Evolutionary conservation across 352 stramenopile genomes (phyloP).

Genomic region (Blastocystis sp.): DNA sequence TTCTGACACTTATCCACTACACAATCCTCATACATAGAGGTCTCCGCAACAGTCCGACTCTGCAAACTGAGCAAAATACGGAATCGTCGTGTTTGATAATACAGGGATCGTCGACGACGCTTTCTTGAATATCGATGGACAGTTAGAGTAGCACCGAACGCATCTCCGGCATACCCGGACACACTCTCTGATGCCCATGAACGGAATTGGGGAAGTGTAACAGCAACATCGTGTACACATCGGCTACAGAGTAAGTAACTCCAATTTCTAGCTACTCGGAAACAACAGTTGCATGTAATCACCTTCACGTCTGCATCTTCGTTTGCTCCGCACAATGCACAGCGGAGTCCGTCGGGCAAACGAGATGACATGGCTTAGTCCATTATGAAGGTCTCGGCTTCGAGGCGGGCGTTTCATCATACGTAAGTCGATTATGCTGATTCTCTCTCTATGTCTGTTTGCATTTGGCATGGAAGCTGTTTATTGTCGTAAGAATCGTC

Average conservation of each 20-base stretch:
- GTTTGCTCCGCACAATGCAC: neutral
- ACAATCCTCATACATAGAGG: neutral
- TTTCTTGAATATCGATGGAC: neutral
- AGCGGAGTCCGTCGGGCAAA: neutral
- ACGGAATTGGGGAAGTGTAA: constrained; percentile 36
- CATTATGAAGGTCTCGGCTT: no score
- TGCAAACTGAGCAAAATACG: constrained; percentile 17
- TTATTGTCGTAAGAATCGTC: no score
- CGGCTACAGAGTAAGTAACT: neutral
- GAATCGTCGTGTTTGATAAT: neutral
- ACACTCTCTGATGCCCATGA: constrained; percentile 1
- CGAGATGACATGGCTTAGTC: neutral
- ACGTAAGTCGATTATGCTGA: no score
- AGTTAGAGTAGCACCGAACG: constrained; percentile 38
- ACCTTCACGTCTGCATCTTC: neutral
- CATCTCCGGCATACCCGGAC: neutral
- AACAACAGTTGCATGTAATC: constrained; percentile 6
- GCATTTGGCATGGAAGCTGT: no score
- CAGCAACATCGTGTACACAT: neutral
- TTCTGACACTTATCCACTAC: neutral
- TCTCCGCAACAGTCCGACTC: constrained; percentile 35
- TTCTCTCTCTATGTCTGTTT: no score
- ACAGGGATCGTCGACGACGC: neutral
- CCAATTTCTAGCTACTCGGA: neutral
- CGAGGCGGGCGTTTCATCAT: no score